phyloP scores from a whole-genome alignment of 306 rosid species.

The Parietaria judaica region DNA sequence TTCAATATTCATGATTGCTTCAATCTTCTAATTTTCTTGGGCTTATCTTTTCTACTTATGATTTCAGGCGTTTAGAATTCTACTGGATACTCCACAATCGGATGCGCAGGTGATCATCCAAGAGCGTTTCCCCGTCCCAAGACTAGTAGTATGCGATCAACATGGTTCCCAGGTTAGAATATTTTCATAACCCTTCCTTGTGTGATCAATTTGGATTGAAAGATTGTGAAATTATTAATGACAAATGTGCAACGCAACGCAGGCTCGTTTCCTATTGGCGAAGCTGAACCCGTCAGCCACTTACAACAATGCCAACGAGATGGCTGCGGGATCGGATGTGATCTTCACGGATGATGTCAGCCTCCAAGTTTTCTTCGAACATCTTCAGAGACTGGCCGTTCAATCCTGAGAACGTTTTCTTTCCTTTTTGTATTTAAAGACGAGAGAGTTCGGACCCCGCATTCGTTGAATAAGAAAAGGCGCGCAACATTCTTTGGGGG shows the following conservation, averaged over 20 bases:
- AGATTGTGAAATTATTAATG: neutral
- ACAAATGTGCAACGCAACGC: slow-evolving; percentile 17
- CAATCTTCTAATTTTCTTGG: neutral
- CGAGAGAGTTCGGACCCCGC: slow-evolving; percentile 36
- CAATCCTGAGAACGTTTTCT: slow-evolving; percentile 67
- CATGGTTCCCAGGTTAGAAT: slow-evolving; percentile 92
- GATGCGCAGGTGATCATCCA: slow-evolving; percentile 59
- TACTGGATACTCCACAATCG: slow-evolving; percentile 67
- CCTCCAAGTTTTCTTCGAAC: slow-evolving; percentile 96
- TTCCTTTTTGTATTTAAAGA: slow-evolving; percentile 36
- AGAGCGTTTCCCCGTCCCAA: slow-evolving; percentile 91
- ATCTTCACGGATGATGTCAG: slow-evolving; percentile 96
- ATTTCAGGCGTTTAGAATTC: slow-evolving; percentile 77
- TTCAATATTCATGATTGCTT: neutral
- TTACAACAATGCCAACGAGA: slow-evolving; percentile 75
- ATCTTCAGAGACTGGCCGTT: slow-evolving; percentile 95
- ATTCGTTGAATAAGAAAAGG: slow-evolving; percentile 36
- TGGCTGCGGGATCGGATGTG: slow-evolving; percentile 86
- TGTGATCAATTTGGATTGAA: neutral
- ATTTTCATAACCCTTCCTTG: neutral
- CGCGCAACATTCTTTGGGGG: slow-evolving; percentile 42
- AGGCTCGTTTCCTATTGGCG: slow-evolving; percentile 93
- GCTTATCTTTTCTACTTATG: neutral
- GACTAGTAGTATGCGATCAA: slow-evolving; percentile 94
- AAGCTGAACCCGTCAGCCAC: slow-evolving; percentile 98